phyloP scores from a whole-genome alignment of 176 grass and related monocot genomes.

The Oryza meridionalis region DNA sequence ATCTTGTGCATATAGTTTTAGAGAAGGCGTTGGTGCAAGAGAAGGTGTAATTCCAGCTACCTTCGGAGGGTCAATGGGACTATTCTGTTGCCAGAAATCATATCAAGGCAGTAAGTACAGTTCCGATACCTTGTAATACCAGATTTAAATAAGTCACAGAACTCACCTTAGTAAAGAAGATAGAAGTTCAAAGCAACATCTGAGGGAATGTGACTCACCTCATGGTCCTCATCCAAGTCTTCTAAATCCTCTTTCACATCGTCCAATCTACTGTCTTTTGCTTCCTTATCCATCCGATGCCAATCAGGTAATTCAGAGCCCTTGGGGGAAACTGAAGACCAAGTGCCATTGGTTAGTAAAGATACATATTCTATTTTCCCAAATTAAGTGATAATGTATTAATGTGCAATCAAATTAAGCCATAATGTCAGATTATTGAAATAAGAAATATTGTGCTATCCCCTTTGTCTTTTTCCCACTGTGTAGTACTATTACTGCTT shows the following conservation, averaged over 20 bases:
- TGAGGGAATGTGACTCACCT: conserved; percentile 35
- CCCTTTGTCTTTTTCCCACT: not conserved
- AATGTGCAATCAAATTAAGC: not conserved
- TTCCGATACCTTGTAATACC: conserved; percentile 10
- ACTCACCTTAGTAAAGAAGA: conserved; percentile 21
- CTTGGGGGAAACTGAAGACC: conserved; percentile 13
- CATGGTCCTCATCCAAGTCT: conserved; percentile 25
- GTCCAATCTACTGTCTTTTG: not conserved
- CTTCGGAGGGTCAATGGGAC: not conserved
- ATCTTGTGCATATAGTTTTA: conserved; percentile 14
- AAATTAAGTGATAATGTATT: not conserved
- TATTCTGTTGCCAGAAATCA: conserved; percentile 27
- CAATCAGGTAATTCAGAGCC: not conserved
- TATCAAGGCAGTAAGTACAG: conserved; percentile 26
- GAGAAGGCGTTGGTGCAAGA: not conserved
- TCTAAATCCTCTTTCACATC: not conserved
- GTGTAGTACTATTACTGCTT: not conserved
- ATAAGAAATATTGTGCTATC: not conserved
- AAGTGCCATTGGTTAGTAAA: not conserved
- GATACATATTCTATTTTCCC: not conserved
- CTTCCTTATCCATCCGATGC: not conserved
- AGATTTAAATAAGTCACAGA: not conserved
- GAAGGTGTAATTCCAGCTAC: conserved; percentile 17
- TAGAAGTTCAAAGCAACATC: conserved; percentile 33
- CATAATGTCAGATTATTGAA: not conserved